Evolutionary conservation across 1,139 yeast species (phyloP), one percentile per base, ranked within the genome.

Genomic region (Kluyveromyces sp.): DNA sequence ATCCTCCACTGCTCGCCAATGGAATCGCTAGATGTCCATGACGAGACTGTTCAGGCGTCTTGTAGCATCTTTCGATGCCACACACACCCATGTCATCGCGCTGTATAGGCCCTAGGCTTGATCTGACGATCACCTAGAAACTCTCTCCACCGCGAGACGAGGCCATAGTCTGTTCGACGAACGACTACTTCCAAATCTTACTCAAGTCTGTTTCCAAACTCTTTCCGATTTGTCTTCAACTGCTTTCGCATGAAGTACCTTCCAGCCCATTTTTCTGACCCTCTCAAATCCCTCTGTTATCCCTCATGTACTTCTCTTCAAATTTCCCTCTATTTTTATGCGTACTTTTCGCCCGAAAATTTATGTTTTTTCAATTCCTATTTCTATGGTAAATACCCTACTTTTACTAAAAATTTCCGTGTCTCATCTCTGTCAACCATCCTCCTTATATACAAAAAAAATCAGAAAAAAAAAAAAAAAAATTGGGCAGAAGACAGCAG

Each of bases 1-100:
- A 64, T 60, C 68, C 67, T 60, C 55, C 67, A 56, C 59, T 58
- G 66, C 67, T 58, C 55, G 57, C 57, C 58, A 52, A 50, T 47
- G 54, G 56, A 52, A 50, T 52, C 56, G 52, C 52, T 52, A 50
- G 55, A 55, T 52, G 54, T 48, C 56, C 55, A 48, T 42, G 55
- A 54, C 55, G 50, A 54, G 58, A 55, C 58, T 55, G 56, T 54
- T 55, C 57, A 52, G 56, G 57, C 49, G 48, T 46, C 33, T 27
- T 37, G 26, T 39, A 25, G 46, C 39, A 33, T 40, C 37, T 36
- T 38, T 39, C 40, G 40, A 40, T 28, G 41, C 43, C 45, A 41
- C 45, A 48, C 37, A 45, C 52, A 43, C 57, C 57, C 57, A 51
- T 53, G 54, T 50, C 53, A 34, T 39, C 47, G 36, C 54, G 57